phyloP scores from a whole-genome alignment of 2,329 filamentous ascomycete species.

The Penicillium glabrum region DNA sequence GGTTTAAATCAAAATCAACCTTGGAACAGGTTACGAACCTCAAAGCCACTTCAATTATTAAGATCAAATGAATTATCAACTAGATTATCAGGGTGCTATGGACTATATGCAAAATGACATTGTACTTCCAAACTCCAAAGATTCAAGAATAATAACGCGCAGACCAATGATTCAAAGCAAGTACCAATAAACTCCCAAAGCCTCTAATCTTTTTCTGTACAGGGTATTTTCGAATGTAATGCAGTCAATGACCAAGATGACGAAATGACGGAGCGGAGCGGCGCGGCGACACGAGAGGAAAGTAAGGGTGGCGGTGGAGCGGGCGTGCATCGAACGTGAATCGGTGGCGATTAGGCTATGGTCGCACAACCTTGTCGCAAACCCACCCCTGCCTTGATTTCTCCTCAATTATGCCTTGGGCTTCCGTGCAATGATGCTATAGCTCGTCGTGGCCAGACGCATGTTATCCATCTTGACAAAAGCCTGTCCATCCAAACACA shows the following conservation, averaged over 20 bases:
- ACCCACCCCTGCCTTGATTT: background rate
- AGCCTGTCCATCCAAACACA: constrained; percentile 55
- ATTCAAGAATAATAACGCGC: background rate
- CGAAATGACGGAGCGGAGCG: background rate
- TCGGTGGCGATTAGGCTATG: background rate
- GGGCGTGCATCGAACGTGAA: background rate
- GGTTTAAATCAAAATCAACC: background rate
- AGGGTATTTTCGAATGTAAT: constrained; percentile 13
- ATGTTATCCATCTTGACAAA: constrained; percentile 58
- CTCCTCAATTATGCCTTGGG: constrained; percentile 20
- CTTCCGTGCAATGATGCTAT: constrained; percentile 55
- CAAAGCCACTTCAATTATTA: background rate
- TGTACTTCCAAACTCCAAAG: constrained; percentile 7
- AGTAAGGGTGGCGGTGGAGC: background rate
- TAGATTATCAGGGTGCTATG: constrained; percentile 1
- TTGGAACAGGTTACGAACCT: background rate
- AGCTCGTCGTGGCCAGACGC: constrained; percentile 54
- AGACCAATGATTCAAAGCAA: background rate
- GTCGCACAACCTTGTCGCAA: background rate
- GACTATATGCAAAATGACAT: background rate
- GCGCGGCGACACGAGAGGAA: background rate
- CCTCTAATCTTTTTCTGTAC: constrained; percentile 18
- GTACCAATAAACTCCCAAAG: constrained; percentile 12
- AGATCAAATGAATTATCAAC: background rate
- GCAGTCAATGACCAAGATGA: background rate